Percentiles rank a stretch among this genome's conserved stretches.
Conservation (phyloP, 768 basidiomycete genomes). For the button mushroom (Agaricus bisporus) region DNA sequence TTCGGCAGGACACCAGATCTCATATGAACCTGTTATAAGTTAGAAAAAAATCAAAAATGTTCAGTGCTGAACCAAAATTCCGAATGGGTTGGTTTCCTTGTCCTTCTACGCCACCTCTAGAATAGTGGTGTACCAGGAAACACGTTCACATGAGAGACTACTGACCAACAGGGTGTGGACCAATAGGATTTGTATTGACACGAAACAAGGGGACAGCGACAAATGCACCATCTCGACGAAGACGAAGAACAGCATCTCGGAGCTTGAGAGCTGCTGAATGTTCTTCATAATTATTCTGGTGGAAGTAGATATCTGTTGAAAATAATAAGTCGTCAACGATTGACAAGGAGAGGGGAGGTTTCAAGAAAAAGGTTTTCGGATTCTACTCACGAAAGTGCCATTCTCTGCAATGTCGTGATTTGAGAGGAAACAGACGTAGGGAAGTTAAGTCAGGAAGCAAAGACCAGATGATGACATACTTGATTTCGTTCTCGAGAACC, state of each 20-base stretch:
- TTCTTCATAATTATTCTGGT: constrained; percentile 56
- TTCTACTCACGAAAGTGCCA: constrained; percentile 69
- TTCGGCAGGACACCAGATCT: constrained; percentile 74
- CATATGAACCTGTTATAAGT: constrained; percentile 57
- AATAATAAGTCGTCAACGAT: background rate
- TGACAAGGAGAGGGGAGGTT: background rate
- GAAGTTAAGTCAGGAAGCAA: background rate
- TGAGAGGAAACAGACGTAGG: background rate
- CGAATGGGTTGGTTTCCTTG: too few species aligned
- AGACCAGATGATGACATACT: constrained; percentile 28
- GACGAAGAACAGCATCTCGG: constrained; percentile 63
- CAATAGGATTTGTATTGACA: constrained; percentile 63
- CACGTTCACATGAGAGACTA: background rate
- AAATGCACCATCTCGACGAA: constrained; percentile 72
- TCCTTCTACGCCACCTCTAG: too few species aligned
- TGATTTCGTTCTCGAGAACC: constrained; percentile 57
- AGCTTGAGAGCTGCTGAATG: constrained; percentile 62
- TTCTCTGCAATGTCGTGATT: constrained; percentile 38
- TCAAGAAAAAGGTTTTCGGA: too few species aligned
- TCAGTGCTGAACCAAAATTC: background rate
- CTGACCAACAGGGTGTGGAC: constrained; percentile 74
- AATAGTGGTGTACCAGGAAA: too few species aligned
- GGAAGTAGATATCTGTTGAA: constrained; percentile 66
- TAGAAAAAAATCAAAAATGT: background rate
- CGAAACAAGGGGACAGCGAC: constrained; percentile 72